These are phyloP conservation scores for Rhodofomes roseus DNA, from an alignment of 1,284 basidiomycete species.

Conservation along the genomic window DNA sequence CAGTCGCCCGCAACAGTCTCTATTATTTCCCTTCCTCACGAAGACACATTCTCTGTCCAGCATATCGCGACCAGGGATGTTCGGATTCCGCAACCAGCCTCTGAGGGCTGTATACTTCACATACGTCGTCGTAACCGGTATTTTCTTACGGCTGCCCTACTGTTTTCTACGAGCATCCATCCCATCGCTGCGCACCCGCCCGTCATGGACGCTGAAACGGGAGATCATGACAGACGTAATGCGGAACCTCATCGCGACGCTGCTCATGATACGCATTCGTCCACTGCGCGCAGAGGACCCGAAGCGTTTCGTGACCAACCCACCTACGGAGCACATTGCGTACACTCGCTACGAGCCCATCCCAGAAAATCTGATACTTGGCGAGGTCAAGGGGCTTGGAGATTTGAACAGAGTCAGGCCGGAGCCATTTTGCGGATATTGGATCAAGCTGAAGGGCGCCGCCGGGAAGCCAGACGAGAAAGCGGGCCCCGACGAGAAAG, in stretches of 20 bases:
- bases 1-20: no score
- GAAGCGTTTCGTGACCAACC: background rate
- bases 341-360: conserved; percentile 18
- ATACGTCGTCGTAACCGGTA: background rate
- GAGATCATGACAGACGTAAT: conserved; percentile 7
- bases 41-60: no score
- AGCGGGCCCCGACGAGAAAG: conserved; percentile 16
- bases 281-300: conserved; percentile 5
- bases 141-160: conserved; percentile 16
- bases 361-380: conserved; percentile 12
- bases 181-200: conserved; percentile 9
- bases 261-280: background rate
- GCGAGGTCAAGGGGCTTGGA: conserved; percentile 17
- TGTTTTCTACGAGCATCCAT: conserved; percentile 12
- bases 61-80: background rate
- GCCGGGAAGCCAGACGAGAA: conserved; percentile 26
- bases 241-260: conserved; percentile 2
- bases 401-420: conserved; percentile 12
- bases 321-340: conserved; percentile 10
- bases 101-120: conserved; percentile 1
- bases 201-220: conserved; percentile 11
- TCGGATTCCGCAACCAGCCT: background rate
- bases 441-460: conserved; percentile 11
- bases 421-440: conserved; percentile 14
- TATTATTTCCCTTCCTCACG: no score